These are phyloP conservation scores for Xylaria sp. DNA, from an alignment of 2,329 filamentous ascomycete species.

Conservation along the genomic window DNA sequence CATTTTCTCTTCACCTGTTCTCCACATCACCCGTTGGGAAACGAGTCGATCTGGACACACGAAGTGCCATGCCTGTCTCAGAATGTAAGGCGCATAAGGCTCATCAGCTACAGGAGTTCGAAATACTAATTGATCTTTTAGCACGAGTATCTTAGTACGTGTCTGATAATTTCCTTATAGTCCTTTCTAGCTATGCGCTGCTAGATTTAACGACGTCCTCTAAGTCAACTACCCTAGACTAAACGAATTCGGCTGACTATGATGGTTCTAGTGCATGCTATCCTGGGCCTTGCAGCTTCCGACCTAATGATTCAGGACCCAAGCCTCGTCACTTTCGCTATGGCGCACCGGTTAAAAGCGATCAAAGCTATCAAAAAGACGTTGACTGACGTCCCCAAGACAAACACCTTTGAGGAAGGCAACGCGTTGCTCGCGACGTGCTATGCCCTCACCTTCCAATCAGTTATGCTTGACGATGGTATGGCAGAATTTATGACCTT, in stretches of 20 bases:
- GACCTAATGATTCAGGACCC: slow-evolving; percentile 61
- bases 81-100: slow-evolving; percentile 57
- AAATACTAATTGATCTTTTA: slow-evolving; percentile 21
- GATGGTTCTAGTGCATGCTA: slow-evolving; percentile 70
- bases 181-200: neutral
- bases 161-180: neutral
- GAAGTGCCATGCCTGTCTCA: slow-evolving; percentile 71
- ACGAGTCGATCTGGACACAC: slow-evolving; percentile 70
- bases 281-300: slow-evolving; percentile 69
- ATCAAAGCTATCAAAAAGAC: slow-evolving; percentile 62
- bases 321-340: slow-evolving; percentile 61
- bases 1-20: slow-evolving; percentile 67
- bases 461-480: slow-evolving; percentile 61
- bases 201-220: neutral
- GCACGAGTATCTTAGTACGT: slow-evolving; percentile 38
- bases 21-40: slow-evolving; percentile 68
- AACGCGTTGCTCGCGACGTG: slow-evolving; percentile 66
- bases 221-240: neutral
- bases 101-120: neutral
- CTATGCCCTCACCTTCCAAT: slow-evolving; percentile 65
- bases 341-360: slow-evolving; percentile 69
- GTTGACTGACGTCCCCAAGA: slow-evolving; percentile 50
- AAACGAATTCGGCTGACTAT: slow-evolving; percentile 12
- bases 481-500: slow-evolving; percentile 67
- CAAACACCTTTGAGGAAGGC: slow-evolving; percentile 56